phyloP scores from a whole-genome alignment of 495 filamentous ascomycete species.

The Pyrenopolyporus hunteri region DNA sequence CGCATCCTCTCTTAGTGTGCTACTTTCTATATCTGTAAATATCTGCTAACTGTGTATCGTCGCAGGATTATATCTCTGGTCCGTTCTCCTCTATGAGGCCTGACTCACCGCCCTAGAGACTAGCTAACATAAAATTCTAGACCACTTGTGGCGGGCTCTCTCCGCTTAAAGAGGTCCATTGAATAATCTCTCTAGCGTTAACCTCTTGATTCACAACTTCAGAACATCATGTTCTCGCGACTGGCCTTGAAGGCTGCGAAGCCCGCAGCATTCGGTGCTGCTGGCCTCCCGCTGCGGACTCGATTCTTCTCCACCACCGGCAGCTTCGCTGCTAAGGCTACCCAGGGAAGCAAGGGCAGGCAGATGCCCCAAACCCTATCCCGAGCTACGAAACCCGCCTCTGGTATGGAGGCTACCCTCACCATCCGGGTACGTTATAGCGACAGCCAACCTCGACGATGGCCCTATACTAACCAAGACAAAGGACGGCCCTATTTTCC shows the following conservation, averaged over 20 bases:
- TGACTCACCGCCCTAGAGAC: conserved; percentile 55
- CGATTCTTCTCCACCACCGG: conserved; percentile 61
- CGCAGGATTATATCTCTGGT: conserved; percentile 95
- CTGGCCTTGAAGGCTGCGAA: conserved; percentile 62
- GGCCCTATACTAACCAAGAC: conserved; percentile 11
- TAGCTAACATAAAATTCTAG: conserved; percentile 58
- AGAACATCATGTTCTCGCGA: conserved; percentile 71
- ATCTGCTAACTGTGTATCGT: conserved; percentile 45
- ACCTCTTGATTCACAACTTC: conserved; percentile 27
- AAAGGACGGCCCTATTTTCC: conserved; percentile 87
- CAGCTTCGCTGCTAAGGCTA: conserved; percentile 42
- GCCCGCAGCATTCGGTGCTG: conserved; percentile 49
- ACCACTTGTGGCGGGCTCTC: conserved; percentile 97
- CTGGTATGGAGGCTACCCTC: conserved; percentile 81
- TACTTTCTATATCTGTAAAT: conserved; percentile 18
- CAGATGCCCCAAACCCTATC: conserved; percentile 52
- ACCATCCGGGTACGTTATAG: conserved; percentile 76
- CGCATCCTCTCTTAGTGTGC: conserved; percentile 9
- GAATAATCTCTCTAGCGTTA: conserved; percentile 38
- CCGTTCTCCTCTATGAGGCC: conserved; percentile 43
- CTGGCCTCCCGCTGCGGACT: conserved; percentile 47
- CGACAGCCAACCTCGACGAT: not conserved
- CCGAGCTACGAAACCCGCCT: conserved; percentile 62
- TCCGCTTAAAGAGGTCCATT: conserved; percentile 48
- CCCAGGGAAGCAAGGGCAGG: conserved; percentile 70